A percentile compares a stretch with the other conserved stretches of the same genome.
phyloP scores from a whole-genome alignment of 768 basidiomycete species.

The Amanita pallidorosea region DNA sequence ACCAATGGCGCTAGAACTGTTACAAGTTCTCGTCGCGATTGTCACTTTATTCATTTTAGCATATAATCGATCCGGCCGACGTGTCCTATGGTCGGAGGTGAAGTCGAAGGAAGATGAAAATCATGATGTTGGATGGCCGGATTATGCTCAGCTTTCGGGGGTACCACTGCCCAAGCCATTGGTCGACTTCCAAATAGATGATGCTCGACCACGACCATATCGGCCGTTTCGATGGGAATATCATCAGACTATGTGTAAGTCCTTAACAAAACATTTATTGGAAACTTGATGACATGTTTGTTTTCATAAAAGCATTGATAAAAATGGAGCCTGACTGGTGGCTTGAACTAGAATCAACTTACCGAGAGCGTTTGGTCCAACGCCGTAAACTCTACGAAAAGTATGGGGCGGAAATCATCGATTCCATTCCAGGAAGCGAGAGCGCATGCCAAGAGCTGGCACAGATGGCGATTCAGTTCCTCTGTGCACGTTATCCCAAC shows the following conservation, averaged over 20 bases:
- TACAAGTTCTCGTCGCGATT: not conserved
- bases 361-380: conserved; percentile 30
- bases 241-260: conserved; percentile 45
- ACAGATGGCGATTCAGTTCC: conserved; percentile 45
- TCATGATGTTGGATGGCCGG: conserved; percentile 3
- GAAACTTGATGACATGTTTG: not conserved
- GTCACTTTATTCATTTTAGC: not conserved
- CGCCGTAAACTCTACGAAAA: conserved; percentile 26
- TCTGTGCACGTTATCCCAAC: conserved; percentile 46
- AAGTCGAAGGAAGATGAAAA: not conserved
- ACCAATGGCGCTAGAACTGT: not conserved
- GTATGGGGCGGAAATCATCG: conserved; percentile 30
- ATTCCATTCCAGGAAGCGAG: conserved; percentile 38
- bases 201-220: conserved; percentile 37
- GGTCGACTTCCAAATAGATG: conserved; percentile 29
- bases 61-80: not conserved
- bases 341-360: conserved; percentile 47
- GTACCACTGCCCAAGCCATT: conserved; percentile 32
- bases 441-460: conserved; percentile 39
- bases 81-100: not conserved
- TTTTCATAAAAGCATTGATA: conserved; percentile 27
- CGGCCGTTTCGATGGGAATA: conserved; percentile 47
- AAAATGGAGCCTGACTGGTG: conserved; percentile 43
- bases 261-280: too few species aligned
- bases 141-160: conserved; percentile 34